Base-by-base conservation (phyloP, 1,284 basidiomycete genomes). In the Cryptococcus sp. region DNA sequence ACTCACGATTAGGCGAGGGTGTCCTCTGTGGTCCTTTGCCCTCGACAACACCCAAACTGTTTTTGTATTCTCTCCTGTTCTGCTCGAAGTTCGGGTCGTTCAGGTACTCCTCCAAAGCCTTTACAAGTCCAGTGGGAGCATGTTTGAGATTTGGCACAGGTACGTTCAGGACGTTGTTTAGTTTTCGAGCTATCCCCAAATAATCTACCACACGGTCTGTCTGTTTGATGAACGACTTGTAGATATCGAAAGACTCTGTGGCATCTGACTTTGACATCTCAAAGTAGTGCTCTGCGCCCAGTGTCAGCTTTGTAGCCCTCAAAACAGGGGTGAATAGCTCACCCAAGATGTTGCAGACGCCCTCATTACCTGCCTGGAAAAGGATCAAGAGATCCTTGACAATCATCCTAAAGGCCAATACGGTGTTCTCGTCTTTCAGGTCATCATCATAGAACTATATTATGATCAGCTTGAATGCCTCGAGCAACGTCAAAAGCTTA, bases 201-300 rank as follows among this genome's bases (percentile, higher is more conserved):
- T 87, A 99, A 69, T 97, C 93, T 4, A 97, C 91, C 2, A 98
- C 93, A 51, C 82, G 83, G 71, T 98, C 93, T 0, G 95, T 94
- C 74, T 98, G 92, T 58, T 85, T 86, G 78, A 93, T 96, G 77
- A 99, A 99, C 60, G 88, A 84, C 58, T 91, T 89, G 79, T 99
- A 99, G 60, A 98, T 87, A 35, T 81, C 79, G 36, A 98, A 83
- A 2, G 96, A 89, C 38, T 89, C 85, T 53, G 84, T 80, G 0
- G 95, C 96, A 73, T 98, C 95, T 30, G 86, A 78, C 63, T 90
- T 88, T 3, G 92, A 91, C 96, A 98, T 98, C 72, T 98, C 95
- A 71, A 98, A 98, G 78, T 98, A 99, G 78, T 96, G 89, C 72
- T 98, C 96, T 90, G 53, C 2, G 32, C 52, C 57, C 46, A 8